These are phyloP conservation scores for Pichia kudriavzevii DNA, from an alignment of 1,139 yeast genomes.

Conservation along the genomic window DNA sequence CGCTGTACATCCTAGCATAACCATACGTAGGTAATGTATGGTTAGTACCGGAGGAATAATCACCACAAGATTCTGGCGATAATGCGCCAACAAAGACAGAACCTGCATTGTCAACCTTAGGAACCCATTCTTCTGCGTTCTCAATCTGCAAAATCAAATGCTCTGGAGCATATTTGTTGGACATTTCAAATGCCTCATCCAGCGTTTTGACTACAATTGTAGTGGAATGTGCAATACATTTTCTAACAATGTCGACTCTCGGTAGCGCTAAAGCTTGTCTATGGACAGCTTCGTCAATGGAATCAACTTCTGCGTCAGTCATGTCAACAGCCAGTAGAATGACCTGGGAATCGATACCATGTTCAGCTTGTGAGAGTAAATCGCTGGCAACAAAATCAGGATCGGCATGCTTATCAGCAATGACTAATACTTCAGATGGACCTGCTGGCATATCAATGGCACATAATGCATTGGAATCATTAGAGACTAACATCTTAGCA, in stretches of 20 bases:
- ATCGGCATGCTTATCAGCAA: constrained; percentile 82
- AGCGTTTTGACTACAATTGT: constrained; percentile 59
- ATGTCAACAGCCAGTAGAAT: constrained; percentile 78
- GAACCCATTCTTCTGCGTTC: constrained; percentile 65
- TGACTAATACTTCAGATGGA: constrained; percentile 91
- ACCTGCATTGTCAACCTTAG: constrained; percentile 83
- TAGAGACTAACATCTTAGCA: constrained; percentile 95
- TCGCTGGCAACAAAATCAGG: constrained; percentile 96
- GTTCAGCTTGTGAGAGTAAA: constrained; percentile 95
- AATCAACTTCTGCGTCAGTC: constrained; percentile 48
- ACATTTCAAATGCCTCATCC: constrained; percentile 73
- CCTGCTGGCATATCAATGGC: constrained; percentile 99
- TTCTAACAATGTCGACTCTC: constrained; percentile 85
- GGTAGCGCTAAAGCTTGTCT: constrained; percentile 82
- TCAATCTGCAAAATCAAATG: constrained; percentile 88
- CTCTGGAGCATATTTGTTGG: constrained; percentile 93
- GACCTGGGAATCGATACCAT: constrained; percentile 96
- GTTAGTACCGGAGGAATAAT: constrained; percentile 94
- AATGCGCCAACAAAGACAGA: constrained; percentile 92
- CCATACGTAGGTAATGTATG: constrained; percentile 98
- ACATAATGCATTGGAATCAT: constrained; percentile 90
- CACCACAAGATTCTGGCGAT: constrained; percentile 98
- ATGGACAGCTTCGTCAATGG: constrained; percentile 74
- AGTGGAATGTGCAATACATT: constrained; percentile 87
- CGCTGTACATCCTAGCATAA: constrained; percentile 94